Evolutionary conservation across 2,329 filamentous ascomycete genomes (phyloP), one percentile per base, ranked within the genome.

Genomic region (Fusarium irregulare): DNA sequence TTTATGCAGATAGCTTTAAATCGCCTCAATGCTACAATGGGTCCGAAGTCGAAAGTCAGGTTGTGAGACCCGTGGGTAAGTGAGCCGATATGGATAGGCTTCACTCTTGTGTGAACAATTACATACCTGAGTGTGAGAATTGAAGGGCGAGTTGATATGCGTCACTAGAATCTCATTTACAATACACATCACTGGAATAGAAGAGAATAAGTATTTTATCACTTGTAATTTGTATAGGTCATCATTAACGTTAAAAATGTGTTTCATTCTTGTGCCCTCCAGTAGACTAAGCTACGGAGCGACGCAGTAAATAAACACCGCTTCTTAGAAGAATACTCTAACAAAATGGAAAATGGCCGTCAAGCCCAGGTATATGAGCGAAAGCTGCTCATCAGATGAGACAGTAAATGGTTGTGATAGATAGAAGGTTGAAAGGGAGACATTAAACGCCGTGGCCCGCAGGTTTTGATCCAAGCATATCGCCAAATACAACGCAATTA

Each of bases 391-490:
- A 71, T 57, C 42, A 59, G 37, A 61, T 61, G 55, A 74, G 58
- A 64, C 66, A 64, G 56, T 37, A 56, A 67, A 65, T 56, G 42
- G 60, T 70, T 63, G 62, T 46, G 60, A 56, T 55, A 66, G 60
- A 55, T 54, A 68, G 64, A 51, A 58, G 47, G 60, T 44, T 56
- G 69, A 68, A 70, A 67, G 64, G 64, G 60, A 63, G 56, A 71
- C 60, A 75, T 66, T 71, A 66, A 76, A 78, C 76, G 76, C 76
- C 76, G 45, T 63, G 68, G 53, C 76, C 76, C 76, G 64, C 66
- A 75, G 67, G 71, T 76, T 77, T 77, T 76, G 67, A 76, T 74
- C 71, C 74, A 77, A 77, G 64, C 70, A 73, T 68, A 66, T 74
- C 73, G 73, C 70, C 75, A 56, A 68, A 68, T 56, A 63, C 64